These are phyloP conservation scores for Colletotrichum destructivum DNA, from an alignment of 2,329 filamentous ascomycete species.

Conservation along the genomic window DNA sequence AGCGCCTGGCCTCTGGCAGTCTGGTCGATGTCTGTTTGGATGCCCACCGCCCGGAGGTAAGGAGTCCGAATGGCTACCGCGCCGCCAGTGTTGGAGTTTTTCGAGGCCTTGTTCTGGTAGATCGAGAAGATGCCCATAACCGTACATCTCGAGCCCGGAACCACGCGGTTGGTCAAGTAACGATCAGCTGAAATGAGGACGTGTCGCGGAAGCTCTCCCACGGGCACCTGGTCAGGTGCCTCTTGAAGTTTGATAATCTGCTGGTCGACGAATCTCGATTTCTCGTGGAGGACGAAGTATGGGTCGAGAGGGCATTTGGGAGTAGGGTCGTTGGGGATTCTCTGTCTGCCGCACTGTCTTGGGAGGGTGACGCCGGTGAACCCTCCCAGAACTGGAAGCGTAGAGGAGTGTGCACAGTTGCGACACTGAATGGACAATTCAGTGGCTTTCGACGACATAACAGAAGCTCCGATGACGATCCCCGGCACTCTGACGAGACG, in stretches of 20 bases:
- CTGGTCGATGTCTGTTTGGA: constrained; percentile 91
- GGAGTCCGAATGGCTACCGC: constrained; percentile 97
- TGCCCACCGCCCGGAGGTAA: constrained; percentile 92
- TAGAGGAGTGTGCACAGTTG: constrained; percentile 82
- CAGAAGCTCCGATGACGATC: constrained; percentile 97
- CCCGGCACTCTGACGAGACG: constrained; percentile 96
- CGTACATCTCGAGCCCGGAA: constrained; percentile 94
- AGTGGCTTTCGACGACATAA: constrained; percentile 96
- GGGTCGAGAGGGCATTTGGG: constrained; percentile 92
- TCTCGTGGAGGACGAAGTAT: constrained; percentile 96
- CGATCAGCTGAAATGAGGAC: constrained; percentile 97
- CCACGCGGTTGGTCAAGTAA: constrained; percentile 94
- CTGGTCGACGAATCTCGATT: constrained; percentile 95
- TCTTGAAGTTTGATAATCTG: constrained; percentile 99
- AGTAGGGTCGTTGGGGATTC: constrained; percentile 75
- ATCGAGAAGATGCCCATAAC: constrained; percentile 99
- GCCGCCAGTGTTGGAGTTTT: constrained; percentile 79
- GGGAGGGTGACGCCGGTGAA: constrained; percentile 91
- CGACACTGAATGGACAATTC: constrained; percentile 89
- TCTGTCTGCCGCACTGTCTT: constrained; percentile 78
- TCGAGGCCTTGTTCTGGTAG: constrained; percentile 92
- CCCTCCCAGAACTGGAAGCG: constrained; percentile 83
- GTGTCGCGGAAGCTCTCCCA: constrained; percentile 94
- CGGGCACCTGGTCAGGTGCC: constrained; percentile 96
- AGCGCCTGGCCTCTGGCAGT: constrained; percentile 86